Evolutionary conservation across 345 rosid species (phyloP).

Genomic region (Linum tenue): DNA sequence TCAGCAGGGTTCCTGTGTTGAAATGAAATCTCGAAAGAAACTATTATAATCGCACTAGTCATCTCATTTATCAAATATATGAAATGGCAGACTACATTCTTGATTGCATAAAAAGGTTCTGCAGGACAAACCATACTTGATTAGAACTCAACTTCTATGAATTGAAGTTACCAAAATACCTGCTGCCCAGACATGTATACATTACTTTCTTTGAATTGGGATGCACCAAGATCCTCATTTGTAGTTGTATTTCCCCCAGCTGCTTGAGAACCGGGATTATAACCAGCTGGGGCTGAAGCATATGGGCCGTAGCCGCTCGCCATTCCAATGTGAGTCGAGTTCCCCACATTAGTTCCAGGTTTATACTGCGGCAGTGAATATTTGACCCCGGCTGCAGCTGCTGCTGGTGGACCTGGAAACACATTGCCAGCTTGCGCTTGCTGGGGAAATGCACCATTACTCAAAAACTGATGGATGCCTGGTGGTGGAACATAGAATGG

Average conservation of each 20-base stretch:
- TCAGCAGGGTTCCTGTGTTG: too few relatives aligned
- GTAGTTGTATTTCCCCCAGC: constrained; percentile 58
- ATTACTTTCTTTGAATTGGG: constrained; percentile 76
- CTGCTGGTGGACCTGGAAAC: constrained; percentile 61
- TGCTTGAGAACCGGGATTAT: constrained; percentile 52
- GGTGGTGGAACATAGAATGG: constrained; percentile 71
- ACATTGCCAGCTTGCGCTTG: constrained; percentile 70
- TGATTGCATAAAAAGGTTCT: not conserved
- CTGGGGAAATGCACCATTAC: constrained; percentile 74
- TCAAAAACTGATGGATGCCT: constrained; percentile 62
- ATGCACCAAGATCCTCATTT: constrained; percentile 63
- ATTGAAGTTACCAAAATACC: constrained; percentile 28
- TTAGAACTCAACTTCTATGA: not conserved
- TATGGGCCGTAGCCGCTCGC: constrained; percentile 72
- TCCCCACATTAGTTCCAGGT: constrained; percentile 64
- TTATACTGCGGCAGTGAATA: constrained; percentile 71
- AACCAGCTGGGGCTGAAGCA: constrained; percentile 68
- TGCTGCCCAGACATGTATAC: constrained; percentile 65
- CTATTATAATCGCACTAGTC: not conserved
- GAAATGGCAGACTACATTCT: too few relatives aligned
- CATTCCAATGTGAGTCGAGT: constrained; percentile 59
- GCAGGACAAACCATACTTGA: not conserved
- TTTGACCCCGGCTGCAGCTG: constrained; percentile 60
- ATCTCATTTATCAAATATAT: too few relatives aligned
- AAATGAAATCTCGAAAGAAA: too few relatives aligned